Evolutionary conservation across 2,329 filamentous ascomycete genomes (phyloP).

Genomic region (Colletotrichum eremochloae): DNA sequence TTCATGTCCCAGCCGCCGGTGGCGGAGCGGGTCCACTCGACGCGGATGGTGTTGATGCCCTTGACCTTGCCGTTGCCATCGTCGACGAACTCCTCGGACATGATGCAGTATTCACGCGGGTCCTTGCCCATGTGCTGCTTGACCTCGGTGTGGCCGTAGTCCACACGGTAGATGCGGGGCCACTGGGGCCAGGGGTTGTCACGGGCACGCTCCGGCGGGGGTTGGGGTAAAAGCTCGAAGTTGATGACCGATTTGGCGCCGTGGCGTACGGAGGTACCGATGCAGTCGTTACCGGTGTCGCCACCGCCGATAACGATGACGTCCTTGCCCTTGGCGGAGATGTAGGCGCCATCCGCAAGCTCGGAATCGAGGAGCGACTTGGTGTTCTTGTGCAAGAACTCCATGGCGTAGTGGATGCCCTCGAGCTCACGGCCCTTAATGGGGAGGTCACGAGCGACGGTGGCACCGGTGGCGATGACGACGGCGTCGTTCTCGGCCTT

Average conservation of each 20-base stretch:
- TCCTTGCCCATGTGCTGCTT: conserved; percentile 97
- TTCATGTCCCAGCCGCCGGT: conserved; percentile 98
- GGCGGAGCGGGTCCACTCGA: conserved; percentile 94
- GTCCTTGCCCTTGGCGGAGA: conserved; percentile 95
- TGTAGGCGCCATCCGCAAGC: conserved; percentile 85
- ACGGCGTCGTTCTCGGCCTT: conserved; percentile 84
- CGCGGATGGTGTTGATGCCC: conserved; percentile 94
- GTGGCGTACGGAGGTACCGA: conserved; percentile 95
- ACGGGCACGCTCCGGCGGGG: conserved; percentile 87
- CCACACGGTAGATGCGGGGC: conserved; percentile 98
- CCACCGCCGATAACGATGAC: conserved; percentile 97
- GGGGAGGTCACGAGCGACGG: conserved; percentile 91
- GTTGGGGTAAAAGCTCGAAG: conserved; percentile 95
- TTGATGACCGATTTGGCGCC: conserved; percentile 96
- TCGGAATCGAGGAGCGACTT: conserved; percentile 96
- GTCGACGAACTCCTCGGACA: conserved; percentile 96
- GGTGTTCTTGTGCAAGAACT: conserved; percentile 97
- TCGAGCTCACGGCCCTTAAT: conserved; percentile 90
- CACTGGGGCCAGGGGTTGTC: conserved; percentile 99
- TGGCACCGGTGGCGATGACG: conserved; percentile 91
- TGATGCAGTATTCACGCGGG: conserved; percentile 96
- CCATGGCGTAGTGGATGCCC: conserved; percentile 96
- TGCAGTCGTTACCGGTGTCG: conserved; percentile 98
- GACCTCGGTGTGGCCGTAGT: conserved; percentile 96
- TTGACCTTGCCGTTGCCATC: conserved; percentile 90